Evolutionary conservation across 192 early-diverging fungal species (phyloP).

Genomic region (Coemansia sp.): DNA sequence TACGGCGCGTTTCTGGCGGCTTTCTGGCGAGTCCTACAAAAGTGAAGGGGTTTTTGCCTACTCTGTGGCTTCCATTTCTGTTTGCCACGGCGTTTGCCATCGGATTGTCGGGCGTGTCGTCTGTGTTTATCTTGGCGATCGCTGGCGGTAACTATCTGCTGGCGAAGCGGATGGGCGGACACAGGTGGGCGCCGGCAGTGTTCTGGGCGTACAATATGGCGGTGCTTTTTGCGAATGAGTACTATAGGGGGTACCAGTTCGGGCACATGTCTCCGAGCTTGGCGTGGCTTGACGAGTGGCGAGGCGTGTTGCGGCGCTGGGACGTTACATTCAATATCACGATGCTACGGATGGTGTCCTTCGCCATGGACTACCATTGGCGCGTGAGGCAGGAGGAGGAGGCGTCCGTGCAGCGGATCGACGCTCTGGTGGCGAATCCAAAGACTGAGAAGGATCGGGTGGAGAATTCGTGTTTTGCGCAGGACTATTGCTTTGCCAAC

Average conservation of each 20-base stretch:
- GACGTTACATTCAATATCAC: conserved; percentile 86
- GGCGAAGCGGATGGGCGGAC: conserved; percentile 54
- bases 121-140: conserved; percentile 73
- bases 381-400: conserved; percentile 47
- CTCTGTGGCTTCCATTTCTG: conserved; percentile 57
- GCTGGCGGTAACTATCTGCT: conserved; percentile 66
- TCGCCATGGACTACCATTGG: conserved; percentile 95
- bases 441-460: conserved; percentile 62
- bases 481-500: conserved; percentile 76
- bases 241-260: conserved; percentile 73
- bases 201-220: conserved; percentile 82
- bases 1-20: not conserved
- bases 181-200: conserved; percentile 58
- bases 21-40: not conserved
- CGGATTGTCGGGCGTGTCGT: conserved; percentile 70
- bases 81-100: conserved; percentile 64
- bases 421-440: conserved; percentile 7
- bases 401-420: conserved; percentile 12
- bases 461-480: conserved; percentile 48
- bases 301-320: conserved; percentile 80
- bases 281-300: conserved; percentile 67
- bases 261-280: conserved; percentile 47
- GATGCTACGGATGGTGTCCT: conserved; percentile 88
- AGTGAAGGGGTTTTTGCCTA: conserved; percentile 28
- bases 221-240: conserved; percentile 79